Evolutionary conservation across 2,329 filamentous ascomycete genomes (phyloP), one percentile per base, ranked within the genome.

Genomic region (Ceratocystis eucalypticola): DNA sequence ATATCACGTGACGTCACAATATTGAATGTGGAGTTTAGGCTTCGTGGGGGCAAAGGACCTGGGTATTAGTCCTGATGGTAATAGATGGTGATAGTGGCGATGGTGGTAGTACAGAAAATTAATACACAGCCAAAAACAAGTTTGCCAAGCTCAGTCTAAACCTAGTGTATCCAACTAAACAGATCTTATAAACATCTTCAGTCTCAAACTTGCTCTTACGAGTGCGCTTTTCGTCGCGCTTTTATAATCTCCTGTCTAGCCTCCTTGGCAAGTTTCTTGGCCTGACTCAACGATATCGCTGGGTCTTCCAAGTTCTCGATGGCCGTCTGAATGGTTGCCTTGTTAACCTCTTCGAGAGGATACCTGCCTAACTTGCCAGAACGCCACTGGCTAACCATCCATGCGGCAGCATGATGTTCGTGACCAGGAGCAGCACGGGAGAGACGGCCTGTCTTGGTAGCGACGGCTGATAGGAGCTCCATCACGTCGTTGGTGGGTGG

Each of bases 401-500:
- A 90, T 45, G 91, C 76, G 1, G 92, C 92, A 1, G 91, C 86
- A 6, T 84, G 84, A 65, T 91, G 87, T 30, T 83, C 76, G 72
- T 89, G 86, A 0, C 88, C 85, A 8, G 81, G 74, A 0, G 90
- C 91, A 1, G 90, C 89, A 69, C 87, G 87, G 61, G 81, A 80
- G 63, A 97, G 75, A 69, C 90, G 84, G 6, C 94, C 94, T 7
- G 88, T 90, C 71, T 86, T 87, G 65, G 72, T 78, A 20, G 90
- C 91, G 22, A 96, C 84, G 1, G 78, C 82, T 15, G 83, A 80
- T 12, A 99, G 80, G 30, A 96, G 82, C 50, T 83, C 80, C 61
- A 81, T 76, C n/a, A 96, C 79, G 70, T 96, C 89, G 74, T 97
- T 96, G 1, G 94, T 97, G 0, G 92, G 91, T 45, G 75, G 72